A percentile compares a stretch with the other conserved stretches of the same genome.
Evolutionary conservation across 208 protist species (phyloP).

Genomic region (Porcisia hertigi): DNA sequence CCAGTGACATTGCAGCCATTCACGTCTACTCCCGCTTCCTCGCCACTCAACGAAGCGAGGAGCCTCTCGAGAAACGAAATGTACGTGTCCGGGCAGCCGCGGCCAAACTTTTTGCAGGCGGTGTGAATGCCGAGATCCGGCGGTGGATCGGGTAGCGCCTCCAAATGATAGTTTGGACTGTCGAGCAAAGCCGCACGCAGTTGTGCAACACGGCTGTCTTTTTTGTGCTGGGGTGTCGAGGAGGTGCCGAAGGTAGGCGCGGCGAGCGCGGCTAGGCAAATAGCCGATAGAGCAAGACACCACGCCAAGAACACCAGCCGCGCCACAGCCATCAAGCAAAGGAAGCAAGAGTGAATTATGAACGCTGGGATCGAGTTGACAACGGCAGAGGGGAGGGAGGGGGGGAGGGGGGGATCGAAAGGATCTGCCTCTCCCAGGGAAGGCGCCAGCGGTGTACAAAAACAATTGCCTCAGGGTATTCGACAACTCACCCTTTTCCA

Average conservation of each 20-base stretch:
- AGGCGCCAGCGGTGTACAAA: not conserved
- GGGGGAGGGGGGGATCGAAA: not conserved
- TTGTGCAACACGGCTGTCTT: slow-evolving; percentile 20
- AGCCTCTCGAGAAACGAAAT: slow-evolving; percentile 47
- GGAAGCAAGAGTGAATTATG: not conserved
- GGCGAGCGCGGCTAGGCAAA: not conserved
- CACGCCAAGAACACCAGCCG: not conserved
- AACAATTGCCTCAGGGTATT: not conserved
- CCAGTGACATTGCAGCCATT: not conserved
- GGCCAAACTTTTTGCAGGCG: slow-evolving; percentile 59
- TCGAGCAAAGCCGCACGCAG: slow-evolving; percentile 11
- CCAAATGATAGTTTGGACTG: not conserved
- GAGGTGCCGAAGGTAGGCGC: not conserved
- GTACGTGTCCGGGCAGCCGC: slow-evolving; percentile 57
- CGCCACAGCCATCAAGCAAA: not conserved
- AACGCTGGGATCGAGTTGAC: not conserved
- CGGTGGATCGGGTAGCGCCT: slow-evolving; percentile 40
- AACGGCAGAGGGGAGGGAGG: not conserved
- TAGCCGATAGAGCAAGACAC: not conserved
- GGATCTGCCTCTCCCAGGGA: not conserved
- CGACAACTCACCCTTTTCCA: not conserved
- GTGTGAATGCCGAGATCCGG: slow-evolving; percentile 56
- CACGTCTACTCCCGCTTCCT: not conserved
- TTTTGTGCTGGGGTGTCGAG: not conserved
- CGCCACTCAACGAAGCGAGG: not conserved